A percentile compares a stretch with the other conserved stretches of the same genome.
These are phyloP conservation scores for Plectosphaerella plurivora DNA, from an alignment of 2,329 filamentous ascomycete genomes.

Conservation along the genomic window DNA sequence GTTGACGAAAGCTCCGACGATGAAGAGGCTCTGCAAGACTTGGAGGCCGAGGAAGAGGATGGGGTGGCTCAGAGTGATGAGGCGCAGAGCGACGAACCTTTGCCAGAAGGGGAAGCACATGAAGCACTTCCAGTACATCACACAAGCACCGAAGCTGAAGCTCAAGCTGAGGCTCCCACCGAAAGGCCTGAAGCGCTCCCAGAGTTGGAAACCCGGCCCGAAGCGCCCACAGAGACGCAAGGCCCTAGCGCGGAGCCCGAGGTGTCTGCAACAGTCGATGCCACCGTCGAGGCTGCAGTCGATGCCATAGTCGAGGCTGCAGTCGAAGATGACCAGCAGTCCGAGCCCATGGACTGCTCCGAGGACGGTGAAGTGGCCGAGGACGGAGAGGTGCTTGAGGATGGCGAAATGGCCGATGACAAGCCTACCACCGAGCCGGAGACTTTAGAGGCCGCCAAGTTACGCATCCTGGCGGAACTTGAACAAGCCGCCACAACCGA, in stretches of 20 bases:
- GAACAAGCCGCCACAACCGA: conserved; percentile 24
- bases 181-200: too few species aligned
- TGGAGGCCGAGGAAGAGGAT: conserved; percentile 22
- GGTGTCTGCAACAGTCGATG: background rate
- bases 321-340: conserved; percentile 15
- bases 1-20: conserved; percentile 39
- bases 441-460: conserved; percentile 42
- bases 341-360: conserved; percentile 38
- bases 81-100: too few species aligned
- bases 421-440: conserved; percentile 15
- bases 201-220: too few species aligned
- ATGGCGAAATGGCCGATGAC: conserved; percentile 15
- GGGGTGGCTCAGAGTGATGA: conserved; percentile 4
- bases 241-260: conserved; percentile 3
- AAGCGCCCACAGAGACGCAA: conserved; percentile 7
- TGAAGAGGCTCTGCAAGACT: conserved; percentile 28
- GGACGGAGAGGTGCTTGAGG: conserved; percentile 1
- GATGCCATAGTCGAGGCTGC: conserved; percentile 23
- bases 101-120: too few species aligned
- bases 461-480: conserved; percentile 41
- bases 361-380: conserved; percentile 30
- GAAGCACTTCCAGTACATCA: too few species aligned
- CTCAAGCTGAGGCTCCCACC: too few species aligned
- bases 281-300: conserved; percentile 19
- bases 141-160: too few species aligned